phyloP scores from a whole-genome alignment of 768 basidiomycete species.

The Pleurotus tuoliensis region DNA sequence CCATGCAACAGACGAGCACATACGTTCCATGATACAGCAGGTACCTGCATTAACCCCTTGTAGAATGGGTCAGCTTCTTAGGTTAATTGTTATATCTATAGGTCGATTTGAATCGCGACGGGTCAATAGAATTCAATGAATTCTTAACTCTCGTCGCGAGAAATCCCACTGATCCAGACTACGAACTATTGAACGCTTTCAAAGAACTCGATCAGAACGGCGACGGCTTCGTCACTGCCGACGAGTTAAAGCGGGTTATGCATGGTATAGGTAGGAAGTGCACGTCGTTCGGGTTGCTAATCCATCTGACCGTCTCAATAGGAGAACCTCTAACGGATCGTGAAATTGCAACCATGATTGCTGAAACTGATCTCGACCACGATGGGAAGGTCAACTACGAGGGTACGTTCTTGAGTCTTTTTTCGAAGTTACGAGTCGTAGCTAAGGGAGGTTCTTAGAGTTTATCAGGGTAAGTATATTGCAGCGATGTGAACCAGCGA shows the following conservation, averaged over 20 bases:
- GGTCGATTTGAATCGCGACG: conserved; percentile 40
- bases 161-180: conserved; percentile 35
- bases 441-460: background rate
- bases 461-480: background rate
- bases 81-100: background rate
- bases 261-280: conserved; percentile 66
- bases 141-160: conserved; percentile 45
- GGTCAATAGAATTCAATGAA: conserved; percentile 44
- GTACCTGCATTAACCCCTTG: background rate
- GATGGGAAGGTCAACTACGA: conserved; percentile 2
- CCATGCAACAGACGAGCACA: conserved; percentile 44
- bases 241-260: conserved; percentile 91
- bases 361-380: background rate
- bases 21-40: conserved; percentile 47
- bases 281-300: background rate
- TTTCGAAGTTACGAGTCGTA: background rate
- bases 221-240: conserved; percentile 83
- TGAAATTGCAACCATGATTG: conserved; percentile 3
- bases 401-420: background rate
- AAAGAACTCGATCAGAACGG: conserved; percentile 90
- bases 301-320: background rate
- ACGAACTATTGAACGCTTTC: conserved; percentile 47
- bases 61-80: background rate
- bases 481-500: no score
- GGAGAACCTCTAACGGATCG: conserved; percentile 1